Percentiles rank a stretch among this genome's conserved stretches.
Conservation (phyloP, 2,329 filamentous ascomycete genomes). For the Ophiostoma fasciatum region DNA sequence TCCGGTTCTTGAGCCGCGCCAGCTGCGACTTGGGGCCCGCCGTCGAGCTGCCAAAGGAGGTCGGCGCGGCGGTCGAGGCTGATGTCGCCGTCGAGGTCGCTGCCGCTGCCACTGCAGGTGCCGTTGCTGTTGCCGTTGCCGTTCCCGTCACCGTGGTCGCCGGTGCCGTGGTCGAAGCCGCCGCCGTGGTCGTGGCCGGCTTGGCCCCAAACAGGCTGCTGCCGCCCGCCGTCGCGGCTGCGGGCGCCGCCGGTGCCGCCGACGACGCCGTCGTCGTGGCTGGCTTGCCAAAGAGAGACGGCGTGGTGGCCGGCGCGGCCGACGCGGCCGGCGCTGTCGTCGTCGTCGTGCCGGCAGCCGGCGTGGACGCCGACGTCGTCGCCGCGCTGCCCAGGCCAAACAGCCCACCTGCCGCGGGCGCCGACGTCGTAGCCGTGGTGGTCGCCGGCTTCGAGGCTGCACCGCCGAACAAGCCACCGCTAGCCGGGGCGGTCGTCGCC, state of each 20-base stretch:
- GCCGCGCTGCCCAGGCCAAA: neutral
- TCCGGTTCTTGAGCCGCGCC: slow-evolving; percentile 91
- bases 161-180: neutral
- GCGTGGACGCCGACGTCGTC: slow-evolving; percentile 6
- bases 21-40: slow-evolving; percentile 69
- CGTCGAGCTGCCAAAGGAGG: slow-evolving; percentile 54
- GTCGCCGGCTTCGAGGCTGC: slow-evolving; percentile 6
- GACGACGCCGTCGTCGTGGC: slow-evolving; percentile 11
- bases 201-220: slow-evolving; percentile 8
- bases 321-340: neutral
- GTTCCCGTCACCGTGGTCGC: slow-evolving; percentile 13
- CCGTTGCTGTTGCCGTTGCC: neutral
- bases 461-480: slow-evolving; percentile 16
- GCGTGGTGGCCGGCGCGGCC: slow-evolving; percentile 4
- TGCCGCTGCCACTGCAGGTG: slow-evolving; percentile 15
- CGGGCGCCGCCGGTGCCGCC: slow-evolving; percentile 8
- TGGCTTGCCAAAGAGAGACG: slow-evolving; percentile 14
- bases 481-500: slow-evolving; percentile 2
- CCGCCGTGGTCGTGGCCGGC: slow-evolving; percentile 12
- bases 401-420: slow-evolving; percentile 13
- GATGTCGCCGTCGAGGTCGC: slow-evolving; percentile 10
- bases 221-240: slow-evolving; percentile 2
- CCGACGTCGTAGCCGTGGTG: slow-evolving; percentile 5
- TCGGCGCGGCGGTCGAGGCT: slow-evolving; percentile 4
- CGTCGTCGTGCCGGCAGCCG: neutral